Percentiles rank a stretch among this genome's conserved stretches.
These are phyloP conservation scores for Macrocystidia cucumis DNA, from an alignment of 1,284 basidiomycete species.

Conservation along the genomic window DNA sequence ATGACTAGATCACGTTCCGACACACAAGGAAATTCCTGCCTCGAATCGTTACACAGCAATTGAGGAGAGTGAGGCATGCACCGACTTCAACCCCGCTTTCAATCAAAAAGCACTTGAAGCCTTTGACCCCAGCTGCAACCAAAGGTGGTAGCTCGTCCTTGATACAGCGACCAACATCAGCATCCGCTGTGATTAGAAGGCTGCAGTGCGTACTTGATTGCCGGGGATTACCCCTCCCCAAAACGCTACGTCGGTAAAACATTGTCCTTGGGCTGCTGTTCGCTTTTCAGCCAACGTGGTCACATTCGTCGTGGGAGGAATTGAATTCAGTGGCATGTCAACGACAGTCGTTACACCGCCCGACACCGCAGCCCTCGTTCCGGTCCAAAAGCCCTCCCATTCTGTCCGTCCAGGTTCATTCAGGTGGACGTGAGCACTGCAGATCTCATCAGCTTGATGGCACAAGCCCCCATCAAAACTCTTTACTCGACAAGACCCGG, in stretches of 20 bases:
- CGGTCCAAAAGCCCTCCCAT: slow-evolving; percentile 93
- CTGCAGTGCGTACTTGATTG: slow-evolving; percentile 61
- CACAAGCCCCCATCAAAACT: slow-evolving; percentile 5
- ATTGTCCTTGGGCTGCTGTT: slow-evolving; percentile 63
- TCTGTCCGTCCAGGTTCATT: slow-evolving; percentile 89
- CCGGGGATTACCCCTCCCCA: slow-evolving; percentile 93
- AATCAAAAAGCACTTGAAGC: slow-evolving; percentile 94
- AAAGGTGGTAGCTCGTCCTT: slow-evolving; percentile 65
- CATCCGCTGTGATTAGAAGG: slow-evolving; percentile 1
- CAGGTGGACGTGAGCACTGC: slow-evolving; percentile 84
- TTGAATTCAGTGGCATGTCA: slow-evolving; percentile 95
- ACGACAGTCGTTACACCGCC: slow-evolving; percentile 90
- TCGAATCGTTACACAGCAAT: slow-evolving; percentile 1
- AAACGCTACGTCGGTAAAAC: slow-evolving; percentile 83
- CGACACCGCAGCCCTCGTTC: slow-evolving; percentile 80
- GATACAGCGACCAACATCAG: not conserved
- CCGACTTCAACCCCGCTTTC: slow-evolving; percentile 86
- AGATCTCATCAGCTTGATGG: slow-evolving; percentile 5
- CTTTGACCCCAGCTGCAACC: slow-evolving; percentile 74
- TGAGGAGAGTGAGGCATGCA: slow-evolving; percentile 8
- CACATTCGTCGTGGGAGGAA: slow-evolving; percentile 88
- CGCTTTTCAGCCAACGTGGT: slow-evolving; percentile 67
- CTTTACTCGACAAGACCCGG: slow-evolving; percentile 84
- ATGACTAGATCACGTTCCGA: slow-evolving; percentile 55
- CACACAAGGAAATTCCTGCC: slow-evolving; percentile 91